Percentiles rank a stretch among this genome's conserved stretches.
These are phyloP conservation scores for Candida khao-thaluensis DNA, from an alignment of 805 yeast genomes.

Conservation along the genomic window DNA sequence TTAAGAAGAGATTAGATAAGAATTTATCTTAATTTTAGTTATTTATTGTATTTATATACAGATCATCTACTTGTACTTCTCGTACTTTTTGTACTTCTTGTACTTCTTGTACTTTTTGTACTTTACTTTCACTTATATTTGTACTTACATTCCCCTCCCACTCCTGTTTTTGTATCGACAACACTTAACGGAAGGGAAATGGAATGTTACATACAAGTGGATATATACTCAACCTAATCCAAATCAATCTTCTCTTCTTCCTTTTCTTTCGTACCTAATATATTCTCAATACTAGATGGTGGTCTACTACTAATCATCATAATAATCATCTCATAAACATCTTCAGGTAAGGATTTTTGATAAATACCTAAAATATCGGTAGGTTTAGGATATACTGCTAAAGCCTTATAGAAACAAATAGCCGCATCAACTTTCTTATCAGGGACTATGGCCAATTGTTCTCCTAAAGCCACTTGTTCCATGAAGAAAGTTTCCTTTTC, in stretches of 20 bases:
- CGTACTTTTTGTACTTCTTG: too few species aligned
- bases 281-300: slow-evolving; percentile 72
- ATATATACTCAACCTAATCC: too few species aligned
- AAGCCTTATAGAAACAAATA: slow-evolving; percentile 86
- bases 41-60: slow-evolving; percentile 25
- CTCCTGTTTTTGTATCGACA: slow-evolving; percentile 16
- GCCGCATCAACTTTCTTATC: slow-evolving; percentile 82
- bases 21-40: slow-evolving; percentile 26
- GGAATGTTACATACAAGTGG: too few species aligned
- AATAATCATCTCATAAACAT: slow-evolving; percentile 77
- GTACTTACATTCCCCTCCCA: too few species aligned
- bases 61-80: too few species aligned
- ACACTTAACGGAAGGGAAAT: too few species aligned
- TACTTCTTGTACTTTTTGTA: too few species aligned
- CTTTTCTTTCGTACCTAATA: slow-evolving; percentile 42
- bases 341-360: slow-evolving; percentile 83
- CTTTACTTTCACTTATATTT: too few species aligned
- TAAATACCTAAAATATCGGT: slow-evolving; percentile 85
- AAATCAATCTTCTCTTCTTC: slow-evolving; percentile 29
- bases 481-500: slow-evolving; percentile 80
- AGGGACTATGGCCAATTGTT: slow-evolving; percentile 65
- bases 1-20: slow-evolving; percentile 59
- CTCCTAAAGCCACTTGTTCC: slow-evolving; percentile 82
- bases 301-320: slow-evolving; percentile 90
- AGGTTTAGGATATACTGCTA: slow-evolving; percentile 92